Base-by-base conservation (phyloP, 2,329 filamentous ascomycete genomes). In the Fusarium sororula region DNA sequence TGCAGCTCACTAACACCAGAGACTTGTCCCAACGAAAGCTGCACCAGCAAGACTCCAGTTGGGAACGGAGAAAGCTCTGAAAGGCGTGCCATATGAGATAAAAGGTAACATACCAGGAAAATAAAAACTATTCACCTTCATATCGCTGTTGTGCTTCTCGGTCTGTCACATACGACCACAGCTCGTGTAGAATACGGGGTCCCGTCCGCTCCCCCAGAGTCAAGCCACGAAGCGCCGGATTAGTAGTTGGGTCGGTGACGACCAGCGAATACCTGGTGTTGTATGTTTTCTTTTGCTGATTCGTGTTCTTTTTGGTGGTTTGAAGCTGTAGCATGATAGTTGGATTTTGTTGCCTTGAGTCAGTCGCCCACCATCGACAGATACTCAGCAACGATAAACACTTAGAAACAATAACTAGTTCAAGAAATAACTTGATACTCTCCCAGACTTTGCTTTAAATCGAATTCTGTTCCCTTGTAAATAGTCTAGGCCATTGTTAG, bases 191-290 rank as follows among this genome's bases (percentile, higher is more conserved):
- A 70, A 70, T 59, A 70, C 66, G 59, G 66, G 68, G 66, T 70
- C 68, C 59, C 68, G 68, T 70, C 59, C 11, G 65, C 65, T 70
- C 65, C 66, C 68, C 65, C 65, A 69, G 54, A 64, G 68, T 69
- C 48, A 70, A 70, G 47, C 67, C 61, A 26, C 53, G 47, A 68
- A 70, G 65, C 65, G 67, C 67, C 20, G 48, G 65, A 70, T 63
- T 64, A 70, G 65, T 70, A 69, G 67, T 69, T 70, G 44, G 66
- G 64, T 69, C 66, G 66, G 66, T 69, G 64, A 69, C 64, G 64
- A 68, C 65, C 65, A 70, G 67, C 58, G 67, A 69, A 70, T 65
- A 38, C 59, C 65, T 39, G 58, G 67, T 70, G 59, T 70, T 70
- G 68, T 70, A 70, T 70, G 68, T 70, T 56, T 44, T 54, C n/a